phyloP scores from a whole-genome alignment of 331 rosid species.

The Quercus phellos region DNA sequence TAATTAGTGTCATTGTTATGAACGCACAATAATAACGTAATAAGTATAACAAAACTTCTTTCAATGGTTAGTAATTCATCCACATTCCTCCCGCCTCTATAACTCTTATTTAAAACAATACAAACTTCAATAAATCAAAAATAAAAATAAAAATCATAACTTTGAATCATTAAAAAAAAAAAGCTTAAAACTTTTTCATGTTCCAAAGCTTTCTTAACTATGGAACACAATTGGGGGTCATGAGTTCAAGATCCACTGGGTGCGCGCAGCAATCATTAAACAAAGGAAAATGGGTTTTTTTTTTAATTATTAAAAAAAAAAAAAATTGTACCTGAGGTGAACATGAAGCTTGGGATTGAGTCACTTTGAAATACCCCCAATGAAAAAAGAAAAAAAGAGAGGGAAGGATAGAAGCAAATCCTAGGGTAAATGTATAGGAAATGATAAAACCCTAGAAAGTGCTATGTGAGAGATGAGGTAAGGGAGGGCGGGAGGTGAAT shows the following conservation, averaged over 20 bases:
- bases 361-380: background rate
- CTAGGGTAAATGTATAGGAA: conserved; percentile 51
- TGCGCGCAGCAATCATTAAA: background rate
- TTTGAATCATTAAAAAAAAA: background rate
- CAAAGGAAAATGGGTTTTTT: background rate
- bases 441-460: conserved; percentile 43
- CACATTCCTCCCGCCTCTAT: background rate
- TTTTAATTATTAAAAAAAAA: background rate
- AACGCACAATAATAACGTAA: background rate
- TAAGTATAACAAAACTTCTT: background rate
- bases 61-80: background rate
- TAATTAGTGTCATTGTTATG: background rate
- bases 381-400: background rate
- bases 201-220: background rate
- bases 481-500: conserved; percentile 36
- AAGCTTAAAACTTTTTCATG: background rate
- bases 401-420: conserved; percentile 19
- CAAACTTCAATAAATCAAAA: background rate
- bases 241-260: background rate
- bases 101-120: background rate
- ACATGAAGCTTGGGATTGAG: conserved; percentile 36
- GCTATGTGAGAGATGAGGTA: conserved; percentile 7
- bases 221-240: background rate
- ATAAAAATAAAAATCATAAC: background rate
- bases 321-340: conserved; percentile 30